Conservation (phyloP, 257 asterid species). For the Nicotiana knightiana region DNA sequence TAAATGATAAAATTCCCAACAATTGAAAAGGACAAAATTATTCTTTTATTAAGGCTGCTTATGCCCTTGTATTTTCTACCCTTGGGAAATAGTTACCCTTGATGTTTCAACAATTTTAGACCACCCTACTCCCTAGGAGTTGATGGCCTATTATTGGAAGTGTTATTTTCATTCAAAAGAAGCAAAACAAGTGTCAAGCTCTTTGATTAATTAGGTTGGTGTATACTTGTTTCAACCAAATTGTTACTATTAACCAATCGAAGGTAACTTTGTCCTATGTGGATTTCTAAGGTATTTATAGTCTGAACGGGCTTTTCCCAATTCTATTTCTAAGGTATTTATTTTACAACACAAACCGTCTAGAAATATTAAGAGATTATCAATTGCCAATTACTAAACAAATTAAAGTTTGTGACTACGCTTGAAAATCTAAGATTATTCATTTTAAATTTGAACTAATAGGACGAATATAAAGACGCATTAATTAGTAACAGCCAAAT, state of each 20-base stretch:
- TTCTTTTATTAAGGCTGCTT: background rate
- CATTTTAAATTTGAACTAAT: too few relatives aligned
- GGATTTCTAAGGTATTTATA: too few relatives aligned
- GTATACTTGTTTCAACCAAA: background rate
- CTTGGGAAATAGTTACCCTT: background rate
- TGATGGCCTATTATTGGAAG: background rate
- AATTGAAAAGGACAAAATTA: background rate
- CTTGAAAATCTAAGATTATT: too few relatives aligned
- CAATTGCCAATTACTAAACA: too few relatives aligned
- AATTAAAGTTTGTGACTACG: too few relatives aligned
- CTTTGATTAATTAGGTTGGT: background rate
- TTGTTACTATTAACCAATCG: background rate
- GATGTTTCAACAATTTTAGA: background rate
- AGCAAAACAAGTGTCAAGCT: background rate
- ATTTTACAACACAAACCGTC: too few relatives aligned
- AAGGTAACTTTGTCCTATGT: too few relatives aligned
- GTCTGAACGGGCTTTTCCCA: too few relatives aligned
- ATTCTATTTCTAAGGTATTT: too few relatives aligned
- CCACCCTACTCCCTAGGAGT: background rate
- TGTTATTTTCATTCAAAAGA: background rate
- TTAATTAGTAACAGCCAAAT: too few relatives aligned
- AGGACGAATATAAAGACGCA: too few relatives aligned
- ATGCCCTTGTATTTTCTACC: background rate
- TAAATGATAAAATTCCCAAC: background rate
- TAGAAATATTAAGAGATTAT: too few relatives aligned